Evolutionary conservation across 1,284 basidiomycete species (phyloP), one percentile per base, ranked within the genome.

Genomic region (Papiliotrema flavescens): DNA sequence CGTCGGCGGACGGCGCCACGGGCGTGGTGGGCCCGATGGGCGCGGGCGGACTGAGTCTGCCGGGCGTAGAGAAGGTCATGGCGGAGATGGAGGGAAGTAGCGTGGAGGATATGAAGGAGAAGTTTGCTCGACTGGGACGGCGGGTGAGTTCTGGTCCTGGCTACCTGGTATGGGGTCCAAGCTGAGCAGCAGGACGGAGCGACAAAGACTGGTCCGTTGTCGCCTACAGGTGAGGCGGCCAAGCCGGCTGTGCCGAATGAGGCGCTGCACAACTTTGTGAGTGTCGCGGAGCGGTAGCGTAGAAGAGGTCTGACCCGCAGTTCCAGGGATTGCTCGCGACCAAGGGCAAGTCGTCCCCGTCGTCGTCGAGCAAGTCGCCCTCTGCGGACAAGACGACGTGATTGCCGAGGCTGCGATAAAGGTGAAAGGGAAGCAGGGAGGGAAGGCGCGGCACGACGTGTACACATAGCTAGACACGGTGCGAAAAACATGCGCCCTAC

Each of bases 1-100:
- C 11, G 13, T 19, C 9, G 11, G 22, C 15, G 41, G 17, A 36
- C 7, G 39, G 41, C 32, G 23, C 54, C 5, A 54, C 46, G 11
- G 78, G 79, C 42, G 84, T 94, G 48, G 92, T 96, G 8, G 92
- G 92, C 0, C 92, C 92, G 0, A 84, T 96, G 78, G 88, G 88
- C 51, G 86, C 84, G 67, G 63, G 88, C 82, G 68, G 86, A 55
- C 86, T 93, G 76, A 87, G 75, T 64, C 78, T 95, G 46, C 91
- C 91, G 0, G 86, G 82, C 53, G 92, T 95, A 37, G 90, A 92
- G 73, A 85, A 84, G 54, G 90, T 87, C 1, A 81, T 95, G 58
- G 83, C 81, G 24, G 89, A 91, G 58, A 90, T 93, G 87, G 90
- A 94, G 64, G 81, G 82, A 36, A 81, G 81, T 2, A 75, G 61